Percentiles rank a stretch among this genome's conserved stretches.
Conservation (phyloP, 2,329 filamentous ascomycete genomes). For the Fusarium nelsonii region DNA sequence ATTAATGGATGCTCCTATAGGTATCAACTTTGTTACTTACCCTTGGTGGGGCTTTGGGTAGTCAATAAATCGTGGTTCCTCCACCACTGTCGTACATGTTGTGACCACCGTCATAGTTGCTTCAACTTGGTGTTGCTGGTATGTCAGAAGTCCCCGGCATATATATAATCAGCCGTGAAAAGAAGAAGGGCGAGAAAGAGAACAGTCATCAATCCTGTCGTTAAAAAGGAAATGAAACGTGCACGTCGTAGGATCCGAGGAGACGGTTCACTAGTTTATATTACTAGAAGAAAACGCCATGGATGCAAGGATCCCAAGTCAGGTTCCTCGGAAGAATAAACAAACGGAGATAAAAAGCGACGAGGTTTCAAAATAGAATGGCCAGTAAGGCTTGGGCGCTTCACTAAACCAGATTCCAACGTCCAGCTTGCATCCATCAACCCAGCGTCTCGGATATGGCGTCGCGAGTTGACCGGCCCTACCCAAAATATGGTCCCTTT, state of each 20-base stretch:
- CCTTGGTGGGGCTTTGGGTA: conserved; percentile 21
- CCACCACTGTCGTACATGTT: neutral
- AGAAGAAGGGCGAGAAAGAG: neutral
- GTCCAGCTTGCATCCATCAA: conserved; percentile 3
- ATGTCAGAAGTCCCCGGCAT: neutral
- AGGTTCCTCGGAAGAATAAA: neutral
- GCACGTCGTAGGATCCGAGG: neutral
- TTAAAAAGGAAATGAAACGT: neutral
- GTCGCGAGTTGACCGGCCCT: neutral
- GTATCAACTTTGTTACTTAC: neutral
- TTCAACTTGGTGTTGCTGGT: too few relatives aligned
- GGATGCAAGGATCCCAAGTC: neutral
- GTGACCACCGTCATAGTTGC: neutral
- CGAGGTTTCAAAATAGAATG: conserved; percentile 1
- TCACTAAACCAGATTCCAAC: conserved; percentile 1
- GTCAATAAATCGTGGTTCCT: conserved; percentile 1
- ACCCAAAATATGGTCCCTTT: neutral
- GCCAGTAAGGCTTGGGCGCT: neutral
- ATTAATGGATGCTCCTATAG: neutral
- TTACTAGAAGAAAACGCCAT: neutral
- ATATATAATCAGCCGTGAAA: too few relatives aligned
- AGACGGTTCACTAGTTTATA: neutral
- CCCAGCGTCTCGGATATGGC: conserved; percentile 3
- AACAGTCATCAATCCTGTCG: neutral
- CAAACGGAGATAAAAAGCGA: neutral